Conservation (phyloP, 169 alveolate genomes). For the Plasmodium cynomolgi region DNA sequence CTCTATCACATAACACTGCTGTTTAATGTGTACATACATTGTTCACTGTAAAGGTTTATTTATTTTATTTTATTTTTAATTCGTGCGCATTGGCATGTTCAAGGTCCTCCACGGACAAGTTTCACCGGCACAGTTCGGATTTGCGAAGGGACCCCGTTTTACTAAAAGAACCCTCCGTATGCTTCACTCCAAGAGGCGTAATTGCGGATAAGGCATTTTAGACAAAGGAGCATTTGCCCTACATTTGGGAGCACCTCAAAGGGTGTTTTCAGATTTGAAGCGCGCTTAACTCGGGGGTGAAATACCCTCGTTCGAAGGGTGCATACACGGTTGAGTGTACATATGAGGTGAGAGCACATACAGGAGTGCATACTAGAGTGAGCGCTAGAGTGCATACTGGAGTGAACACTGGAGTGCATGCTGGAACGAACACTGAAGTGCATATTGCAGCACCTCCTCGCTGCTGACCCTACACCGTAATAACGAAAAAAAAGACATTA, state of each 20-base stretch:
- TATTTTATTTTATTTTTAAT: not conserved
- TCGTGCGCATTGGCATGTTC: not conserved
- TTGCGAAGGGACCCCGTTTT: not conserved
- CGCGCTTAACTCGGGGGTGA: not conserved
- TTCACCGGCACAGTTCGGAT: not conserved
- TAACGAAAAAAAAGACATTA: slow-evolving; percentile 33
- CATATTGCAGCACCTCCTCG: not conserved
- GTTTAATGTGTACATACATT: slow-evolving; percentile 44
- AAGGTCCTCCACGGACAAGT: not conserved
- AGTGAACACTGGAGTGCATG: not conserved
- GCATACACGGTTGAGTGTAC: not conserved
- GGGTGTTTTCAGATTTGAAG: not conserved
- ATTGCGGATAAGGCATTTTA: not conserved
- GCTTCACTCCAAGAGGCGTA: not conserved
- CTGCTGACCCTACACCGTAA: not conserved
- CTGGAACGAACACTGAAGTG: not conserved
- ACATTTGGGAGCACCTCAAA: not conserved
- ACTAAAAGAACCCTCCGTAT: not conserved
- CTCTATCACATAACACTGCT: not conserved
- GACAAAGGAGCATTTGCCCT: not conserved
- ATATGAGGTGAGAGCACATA: not conserved
- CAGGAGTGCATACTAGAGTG: not conserved
- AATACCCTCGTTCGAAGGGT: not conserved
- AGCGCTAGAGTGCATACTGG: not conserved
- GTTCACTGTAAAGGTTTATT: not conserved